Evolutionary conservation across 306 rosid species (phyloP).

Genomic region (Fragaria nilgerrensis): DNA sequence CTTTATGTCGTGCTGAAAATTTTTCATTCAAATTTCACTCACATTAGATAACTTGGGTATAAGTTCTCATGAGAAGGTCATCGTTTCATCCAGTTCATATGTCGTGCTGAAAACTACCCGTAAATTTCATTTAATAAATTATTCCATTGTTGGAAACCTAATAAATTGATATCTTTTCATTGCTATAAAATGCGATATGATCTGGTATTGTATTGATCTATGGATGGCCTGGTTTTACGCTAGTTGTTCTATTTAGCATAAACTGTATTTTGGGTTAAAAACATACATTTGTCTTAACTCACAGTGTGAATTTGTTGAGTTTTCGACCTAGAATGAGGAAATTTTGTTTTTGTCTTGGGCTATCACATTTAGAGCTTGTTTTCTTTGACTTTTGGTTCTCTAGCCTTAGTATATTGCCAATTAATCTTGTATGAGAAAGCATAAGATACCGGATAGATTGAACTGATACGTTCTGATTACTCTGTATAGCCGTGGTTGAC

Average conservation of each 20-base stretch:
- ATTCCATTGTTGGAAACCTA: background rate
- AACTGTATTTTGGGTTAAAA: no score
- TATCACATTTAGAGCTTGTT: background rate
- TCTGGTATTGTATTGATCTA: background rate
- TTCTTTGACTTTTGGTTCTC: background rate
- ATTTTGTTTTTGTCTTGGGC: no score
- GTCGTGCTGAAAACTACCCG: background rate
- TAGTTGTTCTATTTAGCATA: background rate
- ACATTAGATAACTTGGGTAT: background rate
- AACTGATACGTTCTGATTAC: background rate
- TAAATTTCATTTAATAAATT: background rate
- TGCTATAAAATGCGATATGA: background rate
- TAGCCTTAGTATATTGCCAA: background rate
- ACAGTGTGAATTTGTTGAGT: no score
- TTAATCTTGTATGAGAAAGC: background rate
- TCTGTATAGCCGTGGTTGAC: background rate
- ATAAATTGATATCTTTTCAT: background rate
- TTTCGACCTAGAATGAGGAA: no score
- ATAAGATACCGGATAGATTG: background rate
- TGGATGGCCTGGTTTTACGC: no score
- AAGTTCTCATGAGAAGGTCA: background rate
- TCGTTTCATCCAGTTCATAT: background rate
- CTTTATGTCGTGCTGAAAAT: no score
- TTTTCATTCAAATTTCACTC: background rate
- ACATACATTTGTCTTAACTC: no score